Evolutionary conservation across 805 yeast genomes (phyloP), one percentile per base, ranked within the genome.

Genomic region (Saccharomyces eubayanus): DNA sequence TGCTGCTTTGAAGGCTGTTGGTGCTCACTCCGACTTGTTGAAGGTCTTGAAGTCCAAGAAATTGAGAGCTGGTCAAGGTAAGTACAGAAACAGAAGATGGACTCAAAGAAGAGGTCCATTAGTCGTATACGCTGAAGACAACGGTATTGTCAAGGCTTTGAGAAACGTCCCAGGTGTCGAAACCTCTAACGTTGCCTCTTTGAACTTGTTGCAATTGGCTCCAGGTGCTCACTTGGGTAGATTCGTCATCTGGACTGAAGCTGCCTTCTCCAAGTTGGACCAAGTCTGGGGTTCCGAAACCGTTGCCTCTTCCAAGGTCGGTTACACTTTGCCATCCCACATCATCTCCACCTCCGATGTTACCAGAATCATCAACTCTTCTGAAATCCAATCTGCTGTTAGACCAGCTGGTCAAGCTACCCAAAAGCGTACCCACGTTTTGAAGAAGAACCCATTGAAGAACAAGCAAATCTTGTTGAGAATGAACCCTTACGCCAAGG

Each of bases 201-300:
- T 94, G 73, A 94, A 94, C 81, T 83, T 94, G 72, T 86, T 94
- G 76, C 98, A 92, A 83, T 87, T 94, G 74, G 99, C 99, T 71
- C 99, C 99, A 78, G 99, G 99, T 87, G 96, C 98, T 75, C 99
- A 94, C 84, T 82, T 94, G 73, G 99, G 99, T 83, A 91, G 99
- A 85, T 94, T 94, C 74, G 87, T 94, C 74, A 89, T 94, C 89
- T 94, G 99, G 99, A 91, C 99, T 74, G 96, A 91, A 83, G 81
- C 89, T 75, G 99, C 99, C 75, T 90, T 94, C 77, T 87, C 91
- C 75, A 84, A 91, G 72, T 84, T 94, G 74, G 99, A 94, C 84
- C 81, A 90, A 64, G 88, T 94, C 82, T 94, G 94, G 94, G 96
- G 96, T 76, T 83, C 96, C 65, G 95, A 87, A 74, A 74, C 91